Evolutionary conservation across 2,329 filamentous ascomycete species (phyloP).

Genomic region (Nemania diffusa): DNA sequence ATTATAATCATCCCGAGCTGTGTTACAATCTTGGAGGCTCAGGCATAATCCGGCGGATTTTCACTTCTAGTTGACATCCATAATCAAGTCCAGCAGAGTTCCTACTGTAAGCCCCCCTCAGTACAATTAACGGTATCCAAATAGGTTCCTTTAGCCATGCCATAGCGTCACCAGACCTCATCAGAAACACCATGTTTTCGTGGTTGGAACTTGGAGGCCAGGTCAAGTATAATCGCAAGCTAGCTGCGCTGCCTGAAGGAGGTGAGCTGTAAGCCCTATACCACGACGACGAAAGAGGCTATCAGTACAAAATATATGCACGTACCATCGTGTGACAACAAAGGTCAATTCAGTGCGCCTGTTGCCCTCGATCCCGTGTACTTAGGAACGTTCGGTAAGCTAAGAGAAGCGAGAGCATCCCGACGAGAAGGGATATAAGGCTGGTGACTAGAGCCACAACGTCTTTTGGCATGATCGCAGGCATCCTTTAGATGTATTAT

Average conservation of each 20-base stretch:
- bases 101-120: too few species aligned
- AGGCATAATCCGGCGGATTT: too few species aligned
- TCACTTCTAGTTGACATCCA: too few species aligned
- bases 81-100: too few species aligned
- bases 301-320: background rate
- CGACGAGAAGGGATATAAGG: constrained; percentile 25
- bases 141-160: background rate
- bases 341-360: background rate
- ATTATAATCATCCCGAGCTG: too few species aligned
- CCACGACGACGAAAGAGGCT: background rate
- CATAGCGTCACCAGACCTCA: background rate
- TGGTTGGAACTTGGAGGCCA: background rate
- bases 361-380: constrained; percentile 7
- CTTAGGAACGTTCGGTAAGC: constrained; percentile 24
- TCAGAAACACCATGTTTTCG: background rate
- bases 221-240: background rate
- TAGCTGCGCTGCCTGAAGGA: background rate
- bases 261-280: constrained; percentile 3
- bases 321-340: background rate
- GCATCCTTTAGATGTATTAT: constrained; percentile 1
- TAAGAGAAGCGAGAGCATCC: constrained; percentile 27
- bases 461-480: constrained; percentile 16
- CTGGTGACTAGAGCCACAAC: constrained; percentile 19
- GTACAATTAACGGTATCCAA: background rate
- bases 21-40: too few species aligned